Conservation (phyloP, 2,329 filamentous ascomycete species). For the Aureobasidium sp. region DNA sequence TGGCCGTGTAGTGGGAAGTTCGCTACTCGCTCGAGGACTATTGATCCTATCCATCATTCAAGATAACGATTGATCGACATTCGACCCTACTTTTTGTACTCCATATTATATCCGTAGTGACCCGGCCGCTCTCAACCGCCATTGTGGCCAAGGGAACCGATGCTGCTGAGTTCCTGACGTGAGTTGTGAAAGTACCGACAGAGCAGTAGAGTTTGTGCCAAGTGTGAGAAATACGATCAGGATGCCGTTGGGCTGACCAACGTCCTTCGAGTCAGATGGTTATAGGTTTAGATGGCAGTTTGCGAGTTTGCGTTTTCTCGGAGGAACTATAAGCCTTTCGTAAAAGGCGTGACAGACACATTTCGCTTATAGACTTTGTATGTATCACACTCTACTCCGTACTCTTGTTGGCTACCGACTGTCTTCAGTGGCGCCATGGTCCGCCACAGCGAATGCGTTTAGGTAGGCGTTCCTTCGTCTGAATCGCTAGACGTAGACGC, state of each 20-base stretch:
- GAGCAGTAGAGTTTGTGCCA: background rate
- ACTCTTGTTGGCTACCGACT: no score
- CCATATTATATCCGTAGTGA: background rate
- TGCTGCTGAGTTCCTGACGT: background rate
- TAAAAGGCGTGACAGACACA: background rate
- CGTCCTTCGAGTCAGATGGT: background rate
- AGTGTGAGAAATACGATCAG: background rate
- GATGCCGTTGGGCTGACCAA: background rate
- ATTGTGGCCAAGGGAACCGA: background rate
- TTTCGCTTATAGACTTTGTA: constrained; percentile 3
- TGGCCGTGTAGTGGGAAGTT: constrained; percentile 43
- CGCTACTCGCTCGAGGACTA: constrained; percentile 41
- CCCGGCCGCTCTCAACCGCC: background rate
- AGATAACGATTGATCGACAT: background rate
- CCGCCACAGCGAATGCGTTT: background rate
- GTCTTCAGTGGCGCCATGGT: background rate
- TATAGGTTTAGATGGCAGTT: background rate
- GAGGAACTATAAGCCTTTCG: background rate
- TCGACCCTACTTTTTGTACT: background rate
- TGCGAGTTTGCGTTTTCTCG: no score
- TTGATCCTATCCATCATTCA: constrained; percentile 32
- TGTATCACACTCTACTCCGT: background rate
- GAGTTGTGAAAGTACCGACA: background rate
- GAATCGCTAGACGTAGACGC: background rate
- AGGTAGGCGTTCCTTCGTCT: background rate